Conservation (phyloP, 2,329 filamentous ascomycete species). For the Beauveria sp. region DNA sequence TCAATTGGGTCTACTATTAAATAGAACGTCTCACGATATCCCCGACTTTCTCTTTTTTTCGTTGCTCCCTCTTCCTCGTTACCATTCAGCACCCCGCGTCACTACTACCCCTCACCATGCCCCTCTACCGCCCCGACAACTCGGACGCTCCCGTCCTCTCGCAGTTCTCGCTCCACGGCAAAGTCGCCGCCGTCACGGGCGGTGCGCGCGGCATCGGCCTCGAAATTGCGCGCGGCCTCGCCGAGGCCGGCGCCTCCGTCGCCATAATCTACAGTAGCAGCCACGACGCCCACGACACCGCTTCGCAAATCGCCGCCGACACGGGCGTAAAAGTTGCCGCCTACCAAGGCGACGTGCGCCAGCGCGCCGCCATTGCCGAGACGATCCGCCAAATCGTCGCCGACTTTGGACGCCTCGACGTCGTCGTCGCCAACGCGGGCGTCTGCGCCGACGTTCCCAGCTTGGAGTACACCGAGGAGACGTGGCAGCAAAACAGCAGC, state of each 20-base stretch:
- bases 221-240: slow-evolving; percentile 13
- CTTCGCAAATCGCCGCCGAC: slow-evolving; percentile 10
- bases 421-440: slow-evolving; percentile 25
- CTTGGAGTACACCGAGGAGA: slow-evolving; percentile 21
- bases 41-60: background rate
- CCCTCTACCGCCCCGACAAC: slow-evolving; percentile 7
- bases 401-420: slow-evolving; percentile 19
- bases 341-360: slow-evolving; percentile 28
- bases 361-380: slow-evolving; percentile 13
- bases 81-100: background rate
- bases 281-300: slow-evolving; percentile 8
- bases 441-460: slow-evolving; percentile 17
- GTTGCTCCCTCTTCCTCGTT: background rate
- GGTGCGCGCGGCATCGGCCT: slow-evolving; percentile 15
- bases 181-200: slow-evolving; percentile 9
- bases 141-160: slow-evolving; percentile 6
- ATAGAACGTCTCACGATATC: background rate
- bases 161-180: slow-evolving; percentile 6
- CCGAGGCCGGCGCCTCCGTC: slow-evolving; percentile 12
- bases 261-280: slow-evolving; percentile 16
- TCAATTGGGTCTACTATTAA: background rate
- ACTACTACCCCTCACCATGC: background rate
- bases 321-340: slow-evolving; percentile 21
- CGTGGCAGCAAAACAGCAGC: slow-evolving; percentile 19
- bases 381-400: slow-evolving; percentile 14